Conservation (phyloP, 2,329 filamentous ascomycete genomes). For the Talaromyces atroroseus region DNA sequence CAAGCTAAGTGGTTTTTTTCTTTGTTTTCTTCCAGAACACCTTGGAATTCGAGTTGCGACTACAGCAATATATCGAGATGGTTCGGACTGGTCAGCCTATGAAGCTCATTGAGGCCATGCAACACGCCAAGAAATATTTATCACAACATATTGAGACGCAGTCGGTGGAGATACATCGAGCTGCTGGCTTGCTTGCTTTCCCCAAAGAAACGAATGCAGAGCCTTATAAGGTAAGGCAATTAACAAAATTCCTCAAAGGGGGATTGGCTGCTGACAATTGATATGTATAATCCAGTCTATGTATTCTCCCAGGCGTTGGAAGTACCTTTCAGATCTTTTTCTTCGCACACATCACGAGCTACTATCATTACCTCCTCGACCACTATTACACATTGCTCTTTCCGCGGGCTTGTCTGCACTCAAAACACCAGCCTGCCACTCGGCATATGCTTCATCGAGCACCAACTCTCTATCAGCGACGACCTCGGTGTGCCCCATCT, state of each 20-base stretch:
- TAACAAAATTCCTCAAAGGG: background rate
- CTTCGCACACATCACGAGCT: conserved; percentile 80
- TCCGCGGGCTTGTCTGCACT: conserved; percentile 87
- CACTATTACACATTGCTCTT: conserved; percentile 84
- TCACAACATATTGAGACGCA: conserved; percentile 64
- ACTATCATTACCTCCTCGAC: conserved; percentile 72
- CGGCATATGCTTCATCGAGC: conserved; percentile 53
- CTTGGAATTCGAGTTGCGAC: conserved; percentile 85
- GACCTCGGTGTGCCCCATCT: conserved; percentile 86
- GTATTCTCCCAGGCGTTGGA: conserved; percentile 70
- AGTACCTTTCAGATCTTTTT: conserved; percentile 71
- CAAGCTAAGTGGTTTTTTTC: background rate
- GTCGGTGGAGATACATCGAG: conserved; percentile 62
- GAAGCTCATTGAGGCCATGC: conserved; percentile 69
- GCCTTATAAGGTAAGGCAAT: conserved; percentile 51
- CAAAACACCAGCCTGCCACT: conserved; percentile 92
- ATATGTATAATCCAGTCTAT: conserved; percentile 49
- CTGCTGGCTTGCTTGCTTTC: conserved; percentile 76
- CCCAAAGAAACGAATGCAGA: conserved; percentile 55
- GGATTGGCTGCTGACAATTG: background rate
- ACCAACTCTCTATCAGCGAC: conserved; percentile 52
- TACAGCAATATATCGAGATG: conserved; percentile 93
- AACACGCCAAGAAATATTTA: conserved; percentile 77
- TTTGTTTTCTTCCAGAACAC: conserved; percentile 55
- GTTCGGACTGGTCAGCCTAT: conserved; percentile 60